phyloP scores from a whole-genome alignment of 805 yeast species.

The Scheffersomyces lignosus region DNA sequence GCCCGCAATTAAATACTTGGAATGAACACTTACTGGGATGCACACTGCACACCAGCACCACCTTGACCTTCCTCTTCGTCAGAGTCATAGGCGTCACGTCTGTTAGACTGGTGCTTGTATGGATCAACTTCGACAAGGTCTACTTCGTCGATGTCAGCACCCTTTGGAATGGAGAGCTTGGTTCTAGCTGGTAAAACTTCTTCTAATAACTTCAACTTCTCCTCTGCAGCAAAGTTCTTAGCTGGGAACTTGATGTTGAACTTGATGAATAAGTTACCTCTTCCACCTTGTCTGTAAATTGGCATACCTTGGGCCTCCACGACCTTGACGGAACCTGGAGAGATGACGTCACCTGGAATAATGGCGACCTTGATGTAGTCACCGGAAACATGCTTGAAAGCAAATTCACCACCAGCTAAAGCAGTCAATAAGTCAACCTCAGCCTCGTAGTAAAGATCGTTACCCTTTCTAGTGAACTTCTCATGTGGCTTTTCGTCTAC shows the following conservation, averaged over 20 bases:
- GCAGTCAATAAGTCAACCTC: conserved; percentile 93
- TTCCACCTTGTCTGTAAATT: conserved; percentile 79
- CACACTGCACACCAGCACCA: conserved; percentile 85
- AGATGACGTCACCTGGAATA: conserved; percentile 88
- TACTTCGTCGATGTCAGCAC: conserved; percentile 79
- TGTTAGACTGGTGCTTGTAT: conserved; percentile 48
- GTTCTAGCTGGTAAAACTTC: conserved; percentile 77
- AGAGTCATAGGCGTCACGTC: conserved; percentile 45
- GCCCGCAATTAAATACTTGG: neutral
- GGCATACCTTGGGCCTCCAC: conserved; percentile 98
- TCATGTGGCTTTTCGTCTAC: conserved; percentile 89
- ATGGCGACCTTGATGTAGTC: conserved; percentile 83
- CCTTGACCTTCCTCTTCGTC: conserved; percentile 51
- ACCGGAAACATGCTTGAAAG: conserved; percentile 86
- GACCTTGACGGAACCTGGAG: conserved; percentile 81
- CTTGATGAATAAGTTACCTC: conserved; percentile 83
- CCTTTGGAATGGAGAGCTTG: conserved; percentile 59
- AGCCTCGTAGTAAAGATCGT: conserved; percentile 81
- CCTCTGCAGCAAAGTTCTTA: conserved; percentile 70
- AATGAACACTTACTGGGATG: conserved; percentile 69
- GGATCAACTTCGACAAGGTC: conserved; percentile 69
- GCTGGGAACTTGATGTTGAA: conserved; percentile 89
- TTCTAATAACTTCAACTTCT: conserved; percentile 71
- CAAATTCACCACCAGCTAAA: conserved; percentile 91
- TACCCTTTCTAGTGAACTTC: conserved; percentile 81